phyloP scores from a whole-genome alignment of 495 filamentous ascomycete genomes.

The Ramalina peruviana region DNA sequence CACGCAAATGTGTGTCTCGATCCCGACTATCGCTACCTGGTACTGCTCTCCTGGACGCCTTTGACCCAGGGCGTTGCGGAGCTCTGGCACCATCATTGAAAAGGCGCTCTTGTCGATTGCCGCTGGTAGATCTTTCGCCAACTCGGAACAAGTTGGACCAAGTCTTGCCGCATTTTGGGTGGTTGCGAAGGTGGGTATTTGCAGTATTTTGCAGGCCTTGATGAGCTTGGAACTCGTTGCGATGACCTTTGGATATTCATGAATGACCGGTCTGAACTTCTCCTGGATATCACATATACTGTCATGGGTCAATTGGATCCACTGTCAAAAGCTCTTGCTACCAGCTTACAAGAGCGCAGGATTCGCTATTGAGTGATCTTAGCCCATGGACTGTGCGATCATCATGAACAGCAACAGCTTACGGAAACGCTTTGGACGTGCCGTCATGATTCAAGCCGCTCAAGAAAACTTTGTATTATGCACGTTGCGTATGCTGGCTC shows the following conservation, averaged over 20 bases:
- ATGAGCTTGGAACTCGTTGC: constrained; percentile 39
- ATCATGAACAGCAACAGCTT: constrained; percentile 8
- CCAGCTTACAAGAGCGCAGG: constrained; percentile 52
- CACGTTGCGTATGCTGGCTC: no score
- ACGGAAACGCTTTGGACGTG: constrained; percentile 27
- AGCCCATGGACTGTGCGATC: not conserved
- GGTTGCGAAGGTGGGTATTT: constrained; percentile 67
- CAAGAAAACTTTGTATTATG: no score
- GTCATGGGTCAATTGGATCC: constrained; percentile 5
- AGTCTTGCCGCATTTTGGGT: constrained; percentile 69
- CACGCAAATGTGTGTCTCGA: constrained; percentile 90
- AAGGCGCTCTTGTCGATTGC: constrained; percentile 78
- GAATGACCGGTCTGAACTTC: constrained; percentile 70
- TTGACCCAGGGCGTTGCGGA: constrained; percentile 21
- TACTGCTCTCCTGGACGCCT: constrained; percentile 10
- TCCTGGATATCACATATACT: constrained; percentile 96
- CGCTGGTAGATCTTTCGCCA: constrained; percentile 29
- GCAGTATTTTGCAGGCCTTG: constrained; percentile 41
- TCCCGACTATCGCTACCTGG: constrained; percentile 58
- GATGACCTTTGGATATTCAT: constrained; percentile 63
- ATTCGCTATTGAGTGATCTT: constrained; percentile 33
- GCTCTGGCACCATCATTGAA: constrained; percentile 55
- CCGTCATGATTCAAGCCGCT: constrained; percentile 1
- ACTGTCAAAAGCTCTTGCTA: not conserved
- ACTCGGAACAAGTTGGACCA: constrained; percentile 62